Conservation (phyloP, 2,329 filamentous ascomycete species). For the Davidsoniella virescens region DNA sequence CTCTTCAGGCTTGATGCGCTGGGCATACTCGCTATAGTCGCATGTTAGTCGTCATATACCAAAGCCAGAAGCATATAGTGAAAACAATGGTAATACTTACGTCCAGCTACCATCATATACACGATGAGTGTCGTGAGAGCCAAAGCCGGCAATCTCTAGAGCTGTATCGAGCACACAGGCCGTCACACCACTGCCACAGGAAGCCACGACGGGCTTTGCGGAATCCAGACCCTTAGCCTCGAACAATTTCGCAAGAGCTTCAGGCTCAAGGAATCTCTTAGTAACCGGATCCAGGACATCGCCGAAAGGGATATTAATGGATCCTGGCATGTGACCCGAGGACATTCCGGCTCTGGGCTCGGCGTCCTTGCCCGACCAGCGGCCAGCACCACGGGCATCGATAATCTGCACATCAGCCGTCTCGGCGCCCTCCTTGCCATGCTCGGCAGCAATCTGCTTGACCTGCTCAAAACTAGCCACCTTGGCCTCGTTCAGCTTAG, state of each 20-base stretch:
- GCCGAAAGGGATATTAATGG: slow-evolving; percentile 65
- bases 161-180: slow-evolving; percentile 83
- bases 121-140: slow-evolving; percentile 46
- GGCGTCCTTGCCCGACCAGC: slow-evolving; percentile 68
- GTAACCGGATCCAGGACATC: slow-evolving; percentile 67
- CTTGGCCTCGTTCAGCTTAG: slow-evolving; percentile 41
- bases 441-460: slow-evolving; percentile 55
- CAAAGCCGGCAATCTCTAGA: slow-evolving; percentile 61
- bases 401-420: slow-evolving; percentile 72
- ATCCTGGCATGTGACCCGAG: slow-evolving; percentile 83
- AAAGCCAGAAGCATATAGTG: not conserved
- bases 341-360: slow-evolving; percentile 76
- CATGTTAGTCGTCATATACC: slow-evolving; percentile 17
- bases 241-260: slow-evolving; percentile 61
- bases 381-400: slow-evolving; percentile 65
- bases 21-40: slow-evolving; percentile 44
- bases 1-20: slow-evolving; percentile 44
- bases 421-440: slow-evolving; percentile 68
- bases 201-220: slow-evolving; percentile 65
- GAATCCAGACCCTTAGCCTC: slow-evolving; percentile 65
- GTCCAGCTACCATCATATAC: slow-evolving; percentile 98
- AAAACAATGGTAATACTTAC: slow-evolving; percentile 35
- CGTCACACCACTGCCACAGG: slow-evolving; percentile 87
- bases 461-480: slow-evolving; percentile 74
- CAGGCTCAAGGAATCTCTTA: slow-evolving; percentile 59